Conservation (phyloP, 345 rosid species). For the Eucalyptus tenuipes region DNA sequence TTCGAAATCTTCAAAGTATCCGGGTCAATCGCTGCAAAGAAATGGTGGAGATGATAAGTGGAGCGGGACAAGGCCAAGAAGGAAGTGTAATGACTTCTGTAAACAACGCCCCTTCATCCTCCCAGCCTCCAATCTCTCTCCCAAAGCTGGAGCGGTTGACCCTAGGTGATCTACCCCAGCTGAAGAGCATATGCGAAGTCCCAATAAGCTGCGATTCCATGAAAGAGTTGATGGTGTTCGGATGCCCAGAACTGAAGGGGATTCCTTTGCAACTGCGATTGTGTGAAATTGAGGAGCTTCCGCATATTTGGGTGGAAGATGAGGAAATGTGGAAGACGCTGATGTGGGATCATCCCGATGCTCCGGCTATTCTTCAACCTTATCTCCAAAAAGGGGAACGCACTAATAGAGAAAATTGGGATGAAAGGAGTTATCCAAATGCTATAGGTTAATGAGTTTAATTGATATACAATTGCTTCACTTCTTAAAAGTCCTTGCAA, state of each 20-base stretch:
- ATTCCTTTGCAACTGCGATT: not conserved
- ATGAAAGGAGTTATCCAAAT: too few species aligned
- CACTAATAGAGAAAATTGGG: too few species aligned
- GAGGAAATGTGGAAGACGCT: not conserved
- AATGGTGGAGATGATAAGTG: not conserved
- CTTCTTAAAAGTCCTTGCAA: not conserved
- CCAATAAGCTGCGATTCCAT: not conserved
- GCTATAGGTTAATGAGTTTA: too few species aligned
- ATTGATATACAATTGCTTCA: too few species aligned
- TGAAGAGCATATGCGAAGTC: not conserved
- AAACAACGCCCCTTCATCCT: not conserved
- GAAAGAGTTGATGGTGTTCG: fast-evolving
- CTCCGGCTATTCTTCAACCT: not conserved
- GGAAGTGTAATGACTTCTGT: not conserved
- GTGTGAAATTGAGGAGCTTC: not conserved
- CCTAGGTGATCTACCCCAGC: fast-evolving
- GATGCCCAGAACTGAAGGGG: not conserved
- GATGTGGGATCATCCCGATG: not conserved
- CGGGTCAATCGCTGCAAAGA: fast-evolving
- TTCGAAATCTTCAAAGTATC: too few species aligned
- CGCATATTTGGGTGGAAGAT: fast-evolving
- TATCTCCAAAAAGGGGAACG: not conserved
- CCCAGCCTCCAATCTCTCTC: not conserved
- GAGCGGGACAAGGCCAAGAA: not conserved
- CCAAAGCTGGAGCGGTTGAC: fast-evolving